Percentiles rank a stretch among this genome's conserved stretches.
Conservation (phyloP, 768 basidiomycete genomes). For the Russula griseocarnosa region DNA sequence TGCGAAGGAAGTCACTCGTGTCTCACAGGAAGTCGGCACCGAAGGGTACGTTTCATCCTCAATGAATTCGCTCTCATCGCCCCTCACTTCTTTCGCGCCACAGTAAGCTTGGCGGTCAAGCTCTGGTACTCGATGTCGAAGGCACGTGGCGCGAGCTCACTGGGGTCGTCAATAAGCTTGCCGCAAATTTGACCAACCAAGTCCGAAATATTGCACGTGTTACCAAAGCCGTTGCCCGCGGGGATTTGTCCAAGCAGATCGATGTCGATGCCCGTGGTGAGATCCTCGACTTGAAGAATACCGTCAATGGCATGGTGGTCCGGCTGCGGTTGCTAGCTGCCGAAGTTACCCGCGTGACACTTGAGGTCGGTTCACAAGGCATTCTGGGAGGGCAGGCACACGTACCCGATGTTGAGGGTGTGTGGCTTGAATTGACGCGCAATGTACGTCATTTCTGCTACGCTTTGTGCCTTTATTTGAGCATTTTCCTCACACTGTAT, state of each 20-base stretch:
- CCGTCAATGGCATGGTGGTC: slow-evolving; percentile 48
- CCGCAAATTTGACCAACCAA: slow-evolving; percentile 61
- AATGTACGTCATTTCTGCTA: slow-evolving; percentile 44
- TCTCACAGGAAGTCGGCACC: slow-evolving; percentile 75
- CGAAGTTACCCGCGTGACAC: slow-evolving; percentile 76
- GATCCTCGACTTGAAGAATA: slow-evolving; percentile 71
- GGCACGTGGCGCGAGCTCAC: slow-evolving; percentile 81
- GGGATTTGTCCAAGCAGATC: slow-evolving; percentile 85
- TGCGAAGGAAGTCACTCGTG: slow-evolving; percentile 82
- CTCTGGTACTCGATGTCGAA: slow-evolving; percentile 77
- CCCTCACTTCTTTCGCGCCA: not conserved
- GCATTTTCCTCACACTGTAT: not conserved
- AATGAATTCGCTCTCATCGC: slow-evolving; percentile 18
- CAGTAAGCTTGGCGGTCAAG: slow-evolving; percentile 76
- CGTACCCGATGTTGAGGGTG: slow-evolving; percentile 74
- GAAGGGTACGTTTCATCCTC: slow-evolving; percentile 37
- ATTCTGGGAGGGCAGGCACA: slow-evolving; percentile 82
- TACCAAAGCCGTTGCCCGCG: slow-evolving; percentile 71
- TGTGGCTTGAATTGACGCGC: slow-evolving; percentile 73
- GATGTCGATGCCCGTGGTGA: slow-evolving; percentile 86
- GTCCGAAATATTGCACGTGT: slow-evolving; percentile 53
- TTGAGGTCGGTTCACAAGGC: slow-evolving; percentile 81
- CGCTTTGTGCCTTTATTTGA: slow-evolving; percentile 2
- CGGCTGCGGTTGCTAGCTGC: slow-evolving; percentile 59
- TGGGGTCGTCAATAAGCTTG: slow-evolving; percentile 72